Base-by-base conservation (phyloP, 208 protist species). In the Trypanosoma avium region DNA sequence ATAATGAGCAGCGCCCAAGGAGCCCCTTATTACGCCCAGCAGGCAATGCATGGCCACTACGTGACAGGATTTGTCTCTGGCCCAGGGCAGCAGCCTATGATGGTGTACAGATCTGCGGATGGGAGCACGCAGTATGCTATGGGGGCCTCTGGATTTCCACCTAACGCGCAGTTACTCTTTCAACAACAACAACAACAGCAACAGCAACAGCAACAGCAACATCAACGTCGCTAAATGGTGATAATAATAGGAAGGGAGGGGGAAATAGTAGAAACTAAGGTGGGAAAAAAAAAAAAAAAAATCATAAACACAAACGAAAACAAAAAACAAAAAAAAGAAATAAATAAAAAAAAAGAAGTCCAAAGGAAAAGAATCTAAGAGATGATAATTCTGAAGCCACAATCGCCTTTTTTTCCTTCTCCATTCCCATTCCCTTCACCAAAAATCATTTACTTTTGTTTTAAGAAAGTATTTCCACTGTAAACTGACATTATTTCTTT, bases 141-240 rank as follows among this genome's bases (percentile, higher is more conserved):
- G 58, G 58, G 66, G 29, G 35, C 66, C 3, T 45, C 66, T 5
- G 43, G 42, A 13, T 72, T 60, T 33, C 58, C 66, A 2, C 38
- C 79, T 3, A 81, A 77, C 55, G 64, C 77, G 8, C 82, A 84
- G 58, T 57, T 78, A 29, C 50, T 84, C 29, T 88, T 77, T 46
- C 61, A 81, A 27, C 82, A 84, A 61, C 74, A 75, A 35, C 67
- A 79, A 57, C 81, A 79, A 42, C 66, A 68, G 33, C 68, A 67
- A 24, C 58, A 56, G 30, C 72, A 77, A 32, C 61, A 66, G 69
- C 66, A 79, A 61, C 71, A 79, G 29, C 66, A 82, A 56, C 67
- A 79, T 22, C 67, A 75, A 35, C 70, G 61, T 21, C 48, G 61
- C 4, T 67, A 67, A 54, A 4, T 5, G 13, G 0, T 29, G 26